These are phyloP conservation scores for Cladorrhinum sp. DNA, from an alignment of 2,329 filamentous ascomycete species.

Conservation along the genomic window DNA sequence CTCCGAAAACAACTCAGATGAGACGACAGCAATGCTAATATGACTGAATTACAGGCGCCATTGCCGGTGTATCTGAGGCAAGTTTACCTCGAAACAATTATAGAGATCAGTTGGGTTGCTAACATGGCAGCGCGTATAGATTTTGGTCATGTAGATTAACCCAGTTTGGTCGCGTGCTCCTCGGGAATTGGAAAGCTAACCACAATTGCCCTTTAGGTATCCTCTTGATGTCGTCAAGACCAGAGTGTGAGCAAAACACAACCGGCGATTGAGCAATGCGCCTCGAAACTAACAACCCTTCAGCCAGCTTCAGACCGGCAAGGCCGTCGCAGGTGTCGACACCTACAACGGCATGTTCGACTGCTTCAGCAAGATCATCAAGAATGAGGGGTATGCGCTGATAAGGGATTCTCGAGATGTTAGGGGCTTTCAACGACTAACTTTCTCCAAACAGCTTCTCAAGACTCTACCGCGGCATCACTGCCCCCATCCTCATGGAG, in stretches of 20 bases:
- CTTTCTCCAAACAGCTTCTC: constrained; percentile 59
- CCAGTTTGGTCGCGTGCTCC: constrained; percentile 25
- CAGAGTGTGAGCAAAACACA: constrained; percentile 40
- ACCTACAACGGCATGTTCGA: constrained; percentile 96
- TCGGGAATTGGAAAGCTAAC: constrained; percentile 17
- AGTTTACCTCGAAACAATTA: constrained; percentile 35
- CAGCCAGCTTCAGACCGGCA: constrained; percentile 83
- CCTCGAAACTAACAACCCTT: constrained; percentile 25
- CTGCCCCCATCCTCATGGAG: constrained; percentile 86
- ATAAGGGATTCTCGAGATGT: not conserved
- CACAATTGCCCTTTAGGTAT: constrained; percentile 62
- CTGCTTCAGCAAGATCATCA: constrained; percentile 96
- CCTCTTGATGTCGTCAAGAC: constrained; percentile 98
- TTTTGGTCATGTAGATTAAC: constrained; percentile 73
- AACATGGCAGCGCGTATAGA: constrained; percentile 50
- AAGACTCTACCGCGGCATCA: constrained; percentile 92
- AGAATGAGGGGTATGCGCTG: constrained; percentile 76
- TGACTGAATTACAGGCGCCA: constrained; percentile 61
- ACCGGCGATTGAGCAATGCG: constrained; percentile 7
- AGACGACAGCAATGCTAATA: constrained; percentile 27
- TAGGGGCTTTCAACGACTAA: not conserved
- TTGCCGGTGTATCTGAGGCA: constrained; percentile 97
- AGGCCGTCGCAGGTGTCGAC: constrained; percentile 67
- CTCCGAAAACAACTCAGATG: constrained; percentile 30
- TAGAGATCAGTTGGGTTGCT: constrained; percentile 26